Evolutionary conservation across 768 basidiomycete species (phyloP).

Genomic region (Tephrocybe sp.): DNA sequence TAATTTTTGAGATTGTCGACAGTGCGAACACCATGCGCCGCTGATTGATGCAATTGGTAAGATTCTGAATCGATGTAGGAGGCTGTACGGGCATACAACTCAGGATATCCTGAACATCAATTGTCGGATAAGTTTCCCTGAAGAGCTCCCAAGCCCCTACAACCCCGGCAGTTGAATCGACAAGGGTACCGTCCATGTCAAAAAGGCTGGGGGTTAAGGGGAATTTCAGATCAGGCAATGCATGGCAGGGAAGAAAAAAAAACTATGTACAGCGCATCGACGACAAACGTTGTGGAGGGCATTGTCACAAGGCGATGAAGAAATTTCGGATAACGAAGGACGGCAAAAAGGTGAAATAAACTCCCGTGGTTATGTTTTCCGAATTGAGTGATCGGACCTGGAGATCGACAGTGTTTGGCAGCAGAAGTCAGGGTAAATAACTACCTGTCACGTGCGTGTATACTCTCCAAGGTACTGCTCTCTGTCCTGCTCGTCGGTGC

Average conservation of each 20-base stretch:
- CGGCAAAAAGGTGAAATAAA: slow-evolving; percentile 1
- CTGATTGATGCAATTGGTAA: slow-evolving; percentile 31
- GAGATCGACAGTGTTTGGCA: slow-evolving; percentile 32
- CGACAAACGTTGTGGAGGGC: slow-evolving; percentile 31
- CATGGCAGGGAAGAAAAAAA: not conserved
- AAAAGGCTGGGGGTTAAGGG: slow-evolving; percentile 56
- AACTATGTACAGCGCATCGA: slow-evolving; percentile 43
- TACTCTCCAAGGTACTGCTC: no score
- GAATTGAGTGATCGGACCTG: not conserved
- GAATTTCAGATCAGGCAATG: slow-evolving; percentile 11
- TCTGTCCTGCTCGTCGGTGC: slow-evolving; percentile 20
- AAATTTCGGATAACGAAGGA: not conserved
- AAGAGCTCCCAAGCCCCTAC: slow-evolving; percentile 82
- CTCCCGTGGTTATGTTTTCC: slow-evolving; percentile 6
- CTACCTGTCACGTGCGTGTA: no score
- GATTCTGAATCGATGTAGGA: not conserved
- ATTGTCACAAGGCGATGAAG: slow-evolving; percentile 22
- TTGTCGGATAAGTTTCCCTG: slow-evolving; percentile 60
- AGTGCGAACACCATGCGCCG: slow-evolving; percentile 81
- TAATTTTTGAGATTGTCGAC: slow-evolving; percentile 74
- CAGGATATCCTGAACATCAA: slow-evolving; percentile 60
- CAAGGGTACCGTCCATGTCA: slow-evolving; percentile 82
- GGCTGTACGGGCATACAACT: slow-evolving; percentile 46
- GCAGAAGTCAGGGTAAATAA: slow-evolving; percentile 39
- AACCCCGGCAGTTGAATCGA: slow-evolving; percentile 83